Evolutionary conservation across 2,329 filamentous ascomycete genomes (phyloP).

Genomic region (Monilinia fructicola): DNA sequence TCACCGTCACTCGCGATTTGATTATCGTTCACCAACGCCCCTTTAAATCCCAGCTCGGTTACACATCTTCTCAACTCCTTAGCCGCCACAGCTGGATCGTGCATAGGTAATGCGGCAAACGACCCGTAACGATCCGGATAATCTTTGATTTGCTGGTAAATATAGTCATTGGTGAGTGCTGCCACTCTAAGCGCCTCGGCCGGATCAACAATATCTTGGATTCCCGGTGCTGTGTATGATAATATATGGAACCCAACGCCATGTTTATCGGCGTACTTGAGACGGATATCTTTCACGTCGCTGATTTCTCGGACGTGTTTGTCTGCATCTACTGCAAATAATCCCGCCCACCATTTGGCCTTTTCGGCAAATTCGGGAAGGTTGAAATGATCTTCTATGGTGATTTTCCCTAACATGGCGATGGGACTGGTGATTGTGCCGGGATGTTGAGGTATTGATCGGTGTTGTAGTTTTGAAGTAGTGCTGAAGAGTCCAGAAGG

Average conservation of each 20-base stretch:
- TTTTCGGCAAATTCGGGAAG: constrained; percentile 45
- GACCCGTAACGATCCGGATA: constrained; percentile 47
- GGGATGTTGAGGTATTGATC: background rate
- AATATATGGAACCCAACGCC: constrained; percentile 51
- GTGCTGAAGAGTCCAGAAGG: too few species aligned
- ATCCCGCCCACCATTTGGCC: constrained; percentile 55
- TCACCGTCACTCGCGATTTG: constrained; percentile 62
- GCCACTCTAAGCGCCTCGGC: constrained; percentile 46
- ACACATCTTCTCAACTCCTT: constrained; percentile 54
- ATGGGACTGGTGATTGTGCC: too few species aligned
- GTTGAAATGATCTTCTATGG: constrained; percentile 20
- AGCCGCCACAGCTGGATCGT: constrained; percentile 52
- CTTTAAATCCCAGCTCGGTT: constrained; percentile 59
- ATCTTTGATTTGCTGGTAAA: constrained; percentile 32
- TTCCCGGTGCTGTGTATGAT: constrained; percentile 51
- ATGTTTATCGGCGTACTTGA: constrained; percentile 48
- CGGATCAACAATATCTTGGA: constrained; percentile 48
- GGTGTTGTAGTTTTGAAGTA: background rate
- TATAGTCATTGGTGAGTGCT: constrained; percentile 41
- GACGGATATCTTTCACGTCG: constrained; percentile 46
- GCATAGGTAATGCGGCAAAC: constrained; percentile 53
- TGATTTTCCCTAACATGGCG: constrained; percentile 13
- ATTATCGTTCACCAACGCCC: constrained; percentile 61
- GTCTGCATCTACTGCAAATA: constrained; percentile 59
- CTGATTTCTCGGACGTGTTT: constrained; percentile 58